Conservation (phyloP, 1,284 basidiomycete species). For the Mycena sp. region DNA sequence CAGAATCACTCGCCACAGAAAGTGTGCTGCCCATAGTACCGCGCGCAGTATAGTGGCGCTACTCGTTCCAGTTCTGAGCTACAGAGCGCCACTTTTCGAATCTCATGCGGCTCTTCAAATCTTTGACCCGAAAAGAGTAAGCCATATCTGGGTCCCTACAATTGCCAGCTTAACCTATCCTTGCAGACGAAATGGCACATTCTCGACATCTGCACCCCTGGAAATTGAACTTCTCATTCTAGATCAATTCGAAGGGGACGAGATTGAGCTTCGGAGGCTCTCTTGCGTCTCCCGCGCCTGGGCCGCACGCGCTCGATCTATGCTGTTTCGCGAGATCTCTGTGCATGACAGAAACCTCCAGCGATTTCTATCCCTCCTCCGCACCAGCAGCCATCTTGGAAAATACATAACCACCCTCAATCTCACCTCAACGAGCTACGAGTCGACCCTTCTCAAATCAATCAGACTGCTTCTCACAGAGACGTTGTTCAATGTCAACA, state of each 20-base stretch:
- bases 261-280: neutral
- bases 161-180: no score
- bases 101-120: no score
- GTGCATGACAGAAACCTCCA: neutral
- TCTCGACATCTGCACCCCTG: neutral
- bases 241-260: conserved; percentile 16
- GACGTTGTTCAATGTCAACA: neutral
- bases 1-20: no score
- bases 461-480: neutral
- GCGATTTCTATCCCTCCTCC: conserved; percentile 8
- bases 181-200: no score
- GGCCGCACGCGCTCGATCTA: conserved; percentile 12
- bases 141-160: no score
- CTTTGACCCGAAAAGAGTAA: no score
- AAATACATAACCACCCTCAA: neutral
- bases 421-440: neutral
- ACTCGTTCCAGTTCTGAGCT: no score
- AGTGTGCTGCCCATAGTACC: no score
- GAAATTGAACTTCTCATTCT: conserved; percentile 16
- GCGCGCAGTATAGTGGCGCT: no score
- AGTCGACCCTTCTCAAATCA: neutral
- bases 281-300: conserved; percentile 15
- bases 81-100: no score
- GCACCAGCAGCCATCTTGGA: neutral
- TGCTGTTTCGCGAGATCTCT: conserved; percentile 13